Conservation (phyloP, 805 yeast genomes). For the Debaryomyces hansenii region DNA sequence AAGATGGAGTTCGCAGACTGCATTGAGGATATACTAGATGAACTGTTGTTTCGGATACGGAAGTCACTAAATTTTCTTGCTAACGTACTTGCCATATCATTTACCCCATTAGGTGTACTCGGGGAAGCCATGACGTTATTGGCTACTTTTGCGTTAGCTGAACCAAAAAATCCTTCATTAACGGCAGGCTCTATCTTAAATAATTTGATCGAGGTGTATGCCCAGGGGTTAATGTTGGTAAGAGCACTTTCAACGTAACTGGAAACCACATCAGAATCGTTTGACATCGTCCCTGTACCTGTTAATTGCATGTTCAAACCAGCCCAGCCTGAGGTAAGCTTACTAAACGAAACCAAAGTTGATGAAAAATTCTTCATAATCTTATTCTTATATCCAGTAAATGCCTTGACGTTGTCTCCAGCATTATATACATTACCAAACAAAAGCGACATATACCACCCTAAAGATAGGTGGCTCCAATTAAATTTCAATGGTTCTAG, state of each 20-base stretch:
- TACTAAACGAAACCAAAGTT: constrained; percentile 36
- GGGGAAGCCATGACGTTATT: constrained; percentile 16
- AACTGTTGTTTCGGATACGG: constrained; percentile 24
- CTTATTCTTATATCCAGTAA: constrained; percentile 24
- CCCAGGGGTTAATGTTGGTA: constrained; percentile 51
- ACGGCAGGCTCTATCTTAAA: constrained; percentile 40
- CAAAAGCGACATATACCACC: constrained; percentile 72
- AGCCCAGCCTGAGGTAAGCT: constrained; percentile 39
- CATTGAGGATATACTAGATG: constrained; percentile 25
- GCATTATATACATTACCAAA: constrained; percentile 56
- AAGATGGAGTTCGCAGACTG: constrained; percentile 13
- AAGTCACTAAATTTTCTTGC: constrained; percentile 50
- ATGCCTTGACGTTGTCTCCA: constrained; percentile 16
- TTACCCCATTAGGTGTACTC: constrained; percentile 39
- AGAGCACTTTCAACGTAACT: constrained; percentile 29
- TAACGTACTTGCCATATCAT: constrained; percentile 50
- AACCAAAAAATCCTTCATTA: constrained; percentile 22
- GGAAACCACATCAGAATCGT: constrained; percentile 9
- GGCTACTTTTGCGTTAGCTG: constrained; percentile 9
- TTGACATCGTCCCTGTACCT: constrained; percentile 4
- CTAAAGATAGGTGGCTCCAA: constrained; percentile 66
- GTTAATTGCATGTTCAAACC: constrained; percentile 24
- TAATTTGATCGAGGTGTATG: constrained; percentile 47
- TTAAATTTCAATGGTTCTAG: constrained; percentile 49
- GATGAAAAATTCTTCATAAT: constrained; percentile 41